Conservation (phyloP, 2,329 filamentous ascomycete species). For the Xylariaceae sp. region DNA sequence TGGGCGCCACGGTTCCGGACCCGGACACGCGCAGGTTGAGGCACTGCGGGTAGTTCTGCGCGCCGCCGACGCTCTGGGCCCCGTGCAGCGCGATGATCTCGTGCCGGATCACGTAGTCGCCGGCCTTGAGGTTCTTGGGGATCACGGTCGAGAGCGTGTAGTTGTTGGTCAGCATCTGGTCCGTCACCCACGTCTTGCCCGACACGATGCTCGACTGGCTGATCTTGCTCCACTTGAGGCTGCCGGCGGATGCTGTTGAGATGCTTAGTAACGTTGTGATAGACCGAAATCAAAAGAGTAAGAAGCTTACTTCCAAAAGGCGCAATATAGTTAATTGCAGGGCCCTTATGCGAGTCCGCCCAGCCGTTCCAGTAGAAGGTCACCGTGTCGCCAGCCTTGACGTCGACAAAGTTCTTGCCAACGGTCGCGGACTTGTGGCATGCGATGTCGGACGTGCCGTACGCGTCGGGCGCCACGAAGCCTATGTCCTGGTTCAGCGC, state of each 20-base stretch:
- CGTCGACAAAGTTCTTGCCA: conserved; percentile 33
- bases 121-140: conserved; percentile 38
- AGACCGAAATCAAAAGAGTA: background rate
- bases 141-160: conserved; percentile 39
- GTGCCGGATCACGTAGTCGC: conserved; percentile 45
- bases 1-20: conserved; percentile 21
- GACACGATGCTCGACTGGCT: conserved; percentile 44
- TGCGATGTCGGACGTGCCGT: conserved; percentile 38
- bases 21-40: conserved; percentile 39
- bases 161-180: conserved; percentile 40
- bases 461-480: conserved; percentile 39
- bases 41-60: conserved; percentile 41
- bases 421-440: conserved; percentile 41
- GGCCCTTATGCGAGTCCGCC: conserved; percentile 35
- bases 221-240: conserved; percentile 53
- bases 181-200: conserved; percentile 46
- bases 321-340: conserved; percentile 33
- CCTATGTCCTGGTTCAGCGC: conserved; percentile 34
- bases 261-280: conserved; percentile 37
- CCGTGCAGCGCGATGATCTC: conserved; percentile 46
- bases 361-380: conserved; percentile 37
- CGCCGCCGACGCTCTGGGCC: conserved; percentile 31
- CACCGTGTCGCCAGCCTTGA: conserved; percentile 32
- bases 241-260: conserved; percentile 39
- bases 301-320: conserved; percentile 28